phyloP scores from a whole-genome alignment of 2,329 filamentous ascomycete genomes.

The Fusarium nanum region DNA sequence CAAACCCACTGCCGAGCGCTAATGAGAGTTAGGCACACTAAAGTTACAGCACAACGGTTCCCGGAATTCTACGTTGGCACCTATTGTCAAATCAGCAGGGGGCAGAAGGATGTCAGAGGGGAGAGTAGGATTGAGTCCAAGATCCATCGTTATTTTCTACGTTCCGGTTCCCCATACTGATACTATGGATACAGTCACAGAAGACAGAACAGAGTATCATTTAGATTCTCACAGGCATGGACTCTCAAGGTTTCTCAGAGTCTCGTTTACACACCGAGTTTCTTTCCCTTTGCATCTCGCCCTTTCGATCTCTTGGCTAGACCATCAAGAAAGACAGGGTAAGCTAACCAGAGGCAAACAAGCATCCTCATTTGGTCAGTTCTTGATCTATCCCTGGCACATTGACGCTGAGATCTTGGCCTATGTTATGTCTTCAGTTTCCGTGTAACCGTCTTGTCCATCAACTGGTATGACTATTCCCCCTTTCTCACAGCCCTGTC shows the following conservation, averaged over 20 bases:
- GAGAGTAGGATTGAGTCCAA: slow-evolving; percentile 13
- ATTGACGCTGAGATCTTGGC: slow-evolving; percentile 30
- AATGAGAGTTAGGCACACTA: slow-evolving; percentile 24
- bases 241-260: slow-evolving; percentile 19
- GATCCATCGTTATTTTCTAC: slow-evolving; percentile 33
- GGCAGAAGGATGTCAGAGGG: slow-evolving; percentile 12
- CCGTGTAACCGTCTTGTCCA: slow-evolving; percentile 30
- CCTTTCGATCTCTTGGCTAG: slow-evolving; percentile 25
- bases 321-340: slow-evolving; percentile 20
- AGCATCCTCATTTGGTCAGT: slow-evolving; percentile 4
- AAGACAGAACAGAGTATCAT: background rate
- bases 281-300: slow-evolving; percentile 12
- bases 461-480: slow-evolving; percentile 32
- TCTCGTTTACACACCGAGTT: slow-evolving; percentile 3
- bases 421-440: slow-evolving; percentile 15
- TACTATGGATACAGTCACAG: background rate
- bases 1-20: slow-evolving; percentile 36
- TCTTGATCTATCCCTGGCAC: slow-evolving; percentile 20
- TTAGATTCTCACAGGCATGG: slow-evolving; percentile 2
- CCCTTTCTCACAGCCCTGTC: slow-evolving; percentile 36
- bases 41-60: slow-evolving; percentile 31
- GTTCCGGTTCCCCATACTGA: slow-evolving; percentile 15
- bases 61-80: slow-evolving; percentile 17
- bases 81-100: slow-evolving; percentile 27
- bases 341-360: slow-evolving; percentile 28